Evolutionary conservation across 768 basidiomycete species (phyloP), one percentile per base, ranked within the genome.

Genomic region (Trametes meyenii): DNA sequence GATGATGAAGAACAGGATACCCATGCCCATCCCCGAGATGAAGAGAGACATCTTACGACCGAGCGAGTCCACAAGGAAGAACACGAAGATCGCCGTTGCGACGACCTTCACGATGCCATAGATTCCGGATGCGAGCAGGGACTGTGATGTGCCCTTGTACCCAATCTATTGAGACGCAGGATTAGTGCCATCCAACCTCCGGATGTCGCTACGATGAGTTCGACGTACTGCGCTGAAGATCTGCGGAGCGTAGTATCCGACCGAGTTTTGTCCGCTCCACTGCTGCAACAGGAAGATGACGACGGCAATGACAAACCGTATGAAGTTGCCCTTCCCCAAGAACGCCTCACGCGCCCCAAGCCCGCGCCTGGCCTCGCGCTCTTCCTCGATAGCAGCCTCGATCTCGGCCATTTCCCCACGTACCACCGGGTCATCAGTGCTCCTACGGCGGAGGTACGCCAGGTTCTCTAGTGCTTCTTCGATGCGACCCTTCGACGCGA

Each of bases 301-400:
- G 66, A 91, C 86, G 1, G 93, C 92, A 67, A 95, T 92, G n/a
- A 88, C 76, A 77, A 95, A 94, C 23, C 94, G 87, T 61, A 87
- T 77, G 48, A 85, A 82, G 75, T 94, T 94, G 49, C 94, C 93
- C 70, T 89, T 90, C 17, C 88, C 88, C 39, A 90, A 77, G 76
- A 93, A 89, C 2, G 89, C 89, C 66, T 91, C 87, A 44, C 63
- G 58, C 61, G 81, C 64, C 0, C 89, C 87, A 8, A 92, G 78
- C 6, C 86, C 88, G 17, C 75, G 63, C 10, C 89, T 84, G 6
- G 85, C 83, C 48, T 80, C 82, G 11, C 80, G 81, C 70, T 94
- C 92, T 72, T 93, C 91, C 26, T 79, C 70, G 58, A 94, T 86
- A 11, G 88, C 87, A 0, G 90, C 90, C 63, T 90, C 84, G 61